Percentiles rank a stretch among this genome's conserved stretches.
These are phyloP conservation scores for Isochrysis galbana DNA, from an alignment of 78 protist genomes.

Conservation along the genomic window DNA sequence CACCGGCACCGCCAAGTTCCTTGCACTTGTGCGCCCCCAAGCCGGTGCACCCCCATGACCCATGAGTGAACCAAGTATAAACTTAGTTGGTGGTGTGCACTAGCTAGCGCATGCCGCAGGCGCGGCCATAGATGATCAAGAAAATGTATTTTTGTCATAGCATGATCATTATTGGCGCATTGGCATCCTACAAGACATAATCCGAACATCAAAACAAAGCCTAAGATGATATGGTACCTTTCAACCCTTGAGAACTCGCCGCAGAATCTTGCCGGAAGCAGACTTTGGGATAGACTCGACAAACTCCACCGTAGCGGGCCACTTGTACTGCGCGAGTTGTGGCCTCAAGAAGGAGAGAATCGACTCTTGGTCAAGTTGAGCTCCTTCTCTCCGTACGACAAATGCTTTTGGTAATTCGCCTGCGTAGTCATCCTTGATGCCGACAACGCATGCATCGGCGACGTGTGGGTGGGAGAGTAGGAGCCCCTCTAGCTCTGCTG, in stretches of 20 bases:
- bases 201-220: no score
- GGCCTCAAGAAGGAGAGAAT: conserved; percentile 10
- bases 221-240: no score
- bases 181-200: no score
- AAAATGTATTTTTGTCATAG: no score
- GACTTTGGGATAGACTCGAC: conserved; percentile 75
- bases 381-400: conserved; percentile 56
- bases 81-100: no score
- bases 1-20: no score
- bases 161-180: no score
- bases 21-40: no score
- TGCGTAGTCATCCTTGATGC: conserved; percentile 50
- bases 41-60: no score
- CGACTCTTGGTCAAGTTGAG: background rate
- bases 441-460: conserved; percentile 76
- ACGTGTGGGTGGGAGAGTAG: conserved; percentile 71
- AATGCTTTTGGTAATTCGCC: conserved; percentile 90
- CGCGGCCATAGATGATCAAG: no score
- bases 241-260: conserved; percentile 63
- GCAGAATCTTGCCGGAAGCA: conserved; percentile 78
- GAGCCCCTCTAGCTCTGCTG: conserved; percentile 89
- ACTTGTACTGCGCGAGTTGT: conserved; percentile 65
- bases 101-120: no score
- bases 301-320: conserved; percentile 60
- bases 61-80: no score